Percentiles rank a stretch among this genome's conserved stretches.
These are phyloP conservation scores for Cucumis sativus DNA, from an alignment of 306 rosid genomes.

Conservation along the genomic window DNA sequence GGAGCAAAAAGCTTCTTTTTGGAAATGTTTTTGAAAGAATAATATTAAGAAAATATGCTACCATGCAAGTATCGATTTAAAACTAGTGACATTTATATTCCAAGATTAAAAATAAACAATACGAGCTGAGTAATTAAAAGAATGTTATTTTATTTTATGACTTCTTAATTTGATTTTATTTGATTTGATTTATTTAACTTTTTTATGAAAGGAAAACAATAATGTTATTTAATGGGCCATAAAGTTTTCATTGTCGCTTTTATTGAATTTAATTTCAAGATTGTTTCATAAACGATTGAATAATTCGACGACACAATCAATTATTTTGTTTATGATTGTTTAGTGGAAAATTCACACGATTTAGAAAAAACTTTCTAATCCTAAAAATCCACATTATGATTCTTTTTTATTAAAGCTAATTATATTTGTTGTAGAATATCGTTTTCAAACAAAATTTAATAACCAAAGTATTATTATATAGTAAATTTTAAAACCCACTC, in stretches of 20 bases:
- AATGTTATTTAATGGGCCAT: background rate
- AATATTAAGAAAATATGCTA: background rate
- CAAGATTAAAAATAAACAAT: background rate
- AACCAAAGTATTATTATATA: no score
- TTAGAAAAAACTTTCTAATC: no score
- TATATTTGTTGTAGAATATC: no score
- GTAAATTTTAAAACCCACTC: no score
- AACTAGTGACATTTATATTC: background rate
- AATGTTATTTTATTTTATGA: background rate
- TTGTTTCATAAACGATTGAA: background rate
- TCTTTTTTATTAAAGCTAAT: no score
- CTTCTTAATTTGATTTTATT: background rate
- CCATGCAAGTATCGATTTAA: background rate
- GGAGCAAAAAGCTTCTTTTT: background rate
- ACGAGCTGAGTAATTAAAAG: background rate
- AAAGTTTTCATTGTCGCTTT: background rate
- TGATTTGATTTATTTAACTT: background rate
- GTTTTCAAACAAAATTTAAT: no score
- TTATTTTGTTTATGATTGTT: background rate
- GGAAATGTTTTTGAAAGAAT: background rate
- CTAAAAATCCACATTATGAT: no score
- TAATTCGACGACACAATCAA: background rate
- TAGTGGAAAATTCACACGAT: background rate
- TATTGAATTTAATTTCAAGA: background rate
- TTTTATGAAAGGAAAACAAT: background rate